These are phyloP conservation scores for Globisporangium viniferum DNA, from an alignment of 352 stramenopile species.

Conservation along the genomic window DNA sequence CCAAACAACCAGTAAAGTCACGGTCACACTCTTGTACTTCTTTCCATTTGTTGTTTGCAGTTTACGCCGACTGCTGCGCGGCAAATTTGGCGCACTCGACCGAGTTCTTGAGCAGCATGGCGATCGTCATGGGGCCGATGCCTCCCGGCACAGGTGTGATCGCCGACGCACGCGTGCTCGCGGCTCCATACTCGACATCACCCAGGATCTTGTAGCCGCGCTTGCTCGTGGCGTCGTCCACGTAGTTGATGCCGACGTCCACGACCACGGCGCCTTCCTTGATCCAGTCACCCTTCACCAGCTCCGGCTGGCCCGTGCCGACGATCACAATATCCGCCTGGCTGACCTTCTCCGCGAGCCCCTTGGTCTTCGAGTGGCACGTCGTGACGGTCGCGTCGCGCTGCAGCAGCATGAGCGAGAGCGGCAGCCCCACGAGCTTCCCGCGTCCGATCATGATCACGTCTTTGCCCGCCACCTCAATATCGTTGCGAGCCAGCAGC, in stretches of 20 bases:
- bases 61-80: not conserved
- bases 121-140: constrained; percentile 99
- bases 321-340: constrained; percentile 97
- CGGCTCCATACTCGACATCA: constrained; percentile 95
- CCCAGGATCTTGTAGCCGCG: constrained; percentile 94
- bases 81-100: constrained; percentile 59
- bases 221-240: constrained; percentile 78
- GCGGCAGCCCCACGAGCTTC: constrained; percentile 97
- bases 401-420: constrained; percentile 94
- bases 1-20: not conserved
- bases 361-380: constrained; percentile 93
- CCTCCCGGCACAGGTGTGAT: constrained; percentile 97
- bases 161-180: constrained; percentile 75
- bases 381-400: constrained; percentile 96
- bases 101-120: constrained; percentile 90
- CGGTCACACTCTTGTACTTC: not conserved
- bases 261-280: constrained; percentile 97
- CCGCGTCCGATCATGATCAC: constrained; percentile 96
- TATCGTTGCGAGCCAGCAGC: constrained; percentile 57
- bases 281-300: constrained; percentile 96
- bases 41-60: not conserved
- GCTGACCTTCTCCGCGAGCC: constrained; percentile 51
- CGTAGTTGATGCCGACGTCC: constrained; percentile 99
- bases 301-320: constrained; percentile 90
- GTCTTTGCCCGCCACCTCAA: constrained; percentile 93